phyloP scores from a whole-genome alignment of 2,329 filamentous ascomycete genomes.

The Truncatella angustata region DNA sequence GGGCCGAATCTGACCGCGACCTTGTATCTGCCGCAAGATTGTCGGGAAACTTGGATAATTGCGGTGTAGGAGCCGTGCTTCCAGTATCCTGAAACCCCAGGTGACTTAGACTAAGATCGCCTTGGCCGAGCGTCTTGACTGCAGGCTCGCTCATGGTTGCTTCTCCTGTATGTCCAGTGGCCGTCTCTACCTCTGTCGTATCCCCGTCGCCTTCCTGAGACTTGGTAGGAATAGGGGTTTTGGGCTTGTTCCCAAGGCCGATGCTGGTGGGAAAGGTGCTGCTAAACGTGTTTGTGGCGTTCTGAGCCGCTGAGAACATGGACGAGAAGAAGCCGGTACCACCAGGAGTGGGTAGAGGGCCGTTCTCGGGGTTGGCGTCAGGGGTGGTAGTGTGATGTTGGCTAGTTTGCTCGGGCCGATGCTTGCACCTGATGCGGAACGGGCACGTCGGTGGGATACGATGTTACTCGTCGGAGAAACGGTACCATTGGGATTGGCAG shows the following conservation, averaged over 20 bases:
- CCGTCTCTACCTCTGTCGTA: slow-evolving; percentile 43
- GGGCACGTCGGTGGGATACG: slow-evolving; percentile 61
- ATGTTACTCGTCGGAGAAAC: slow-evolving; percentile 66
- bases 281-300: slow-evolving; percentile 74
- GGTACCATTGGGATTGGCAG: slow-evolving; percentile 48
- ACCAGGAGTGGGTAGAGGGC: slow-evolving; percentile 47
- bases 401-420: slow-evolving; percentile 84
- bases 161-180: slow-evolving; percentile 37
- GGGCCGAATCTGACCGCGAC: slow-evolving; percentile 55
- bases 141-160: slow-evolving; percentile 60
- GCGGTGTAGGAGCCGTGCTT: slow-evolving; percentile 53
- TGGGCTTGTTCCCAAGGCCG: slow-evolving; percentile 47
- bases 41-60: slow-evolving; percentile 54
- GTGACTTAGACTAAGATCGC: slow-evolving; percentile 85
- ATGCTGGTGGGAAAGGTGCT: slow-evolving; percentile 70
- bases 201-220: slow-evolving; percentile 31
- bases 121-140: slow-evolving; percentile 83
- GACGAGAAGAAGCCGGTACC: slow-evolving; percentile 82
- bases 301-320: slow-evolving; percentile 89
- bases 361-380: slow-evolving; percentile 76
- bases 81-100: slow-evolving; percentile 71
- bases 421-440: slow-evolving; percentile 42
- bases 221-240: slow-evolving; percentile 29
- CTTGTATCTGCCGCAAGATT: slow-evolving; percentile 40
- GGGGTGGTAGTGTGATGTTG: slow-evolving; percentile 66